Evolutionary conservation across 1,284 basidiomycete species (phyloP).

Genomic region (Ceratobasidium sp.): DNA sequence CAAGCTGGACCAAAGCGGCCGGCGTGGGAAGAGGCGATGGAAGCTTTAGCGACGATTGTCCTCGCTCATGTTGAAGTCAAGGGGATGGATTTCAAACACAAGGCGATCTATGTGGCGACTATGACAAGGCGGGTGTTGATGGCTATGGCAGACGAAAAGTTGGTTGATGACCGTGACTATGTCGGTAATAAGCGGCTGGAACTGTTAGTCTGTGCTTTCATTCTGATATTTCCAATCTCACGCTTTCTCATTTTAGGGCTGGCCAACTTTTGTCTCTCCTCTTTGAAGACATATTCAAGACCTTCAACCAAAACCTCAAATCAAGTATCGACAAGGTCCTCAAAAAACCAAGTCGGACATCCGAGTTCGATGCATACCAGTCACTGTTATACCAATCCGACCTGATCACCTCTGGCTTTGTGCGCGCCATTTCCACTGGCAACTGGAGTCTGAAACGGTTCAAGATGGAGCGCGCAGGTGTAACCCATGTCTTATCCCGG

Average conservation of each 20-base stretch:
- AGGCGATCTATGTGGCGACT: conserved; percentile 96
- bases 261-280: conserved; percentile 94
- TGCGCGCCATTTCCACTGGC: conserved; percentile 97
- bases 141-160: conserved; percentile 95
- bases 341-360: conserved; percentile 94
- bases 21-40: conserved; percentile 91
- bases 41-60: conserved; percentile 96
- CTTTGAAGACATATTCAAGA: conserved; percentile 99
- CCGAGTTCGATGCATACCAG: conserved; percentile 94
- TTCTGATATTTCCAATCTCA: conserved; percentile 6
- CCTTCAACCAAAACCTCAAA: conserved; percentile 97
- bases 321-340: conserved; percentile 97
- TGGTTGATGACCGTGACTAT: conserved; percentile 99
- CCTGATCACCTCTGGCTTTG: conserved; percentile 94
- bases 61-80: conserved; percentile 95
- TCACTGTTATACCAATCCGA: conserved; percentile 94
- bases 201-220: conserved; percentile 64
- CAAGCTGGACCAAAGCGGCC: conserved; percentile 71
- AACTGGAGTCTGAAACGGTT: conserved; percentile 99
- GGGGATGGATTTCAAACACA: conserved; percentile 89
- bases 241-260: conserved; percentile 66
- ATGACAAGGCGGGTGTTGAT: conserved; percentile 97
- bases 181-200: conserved; percentile 99
- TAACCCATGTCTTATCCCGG: conserved; percentile 89
- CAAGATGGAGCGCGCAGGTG: conserved; percentile 99